phyloP scores from a whole-genome alignment of 495 filamentous ascomycete genomes.

The Jackrogersella multiformis region DNA sequence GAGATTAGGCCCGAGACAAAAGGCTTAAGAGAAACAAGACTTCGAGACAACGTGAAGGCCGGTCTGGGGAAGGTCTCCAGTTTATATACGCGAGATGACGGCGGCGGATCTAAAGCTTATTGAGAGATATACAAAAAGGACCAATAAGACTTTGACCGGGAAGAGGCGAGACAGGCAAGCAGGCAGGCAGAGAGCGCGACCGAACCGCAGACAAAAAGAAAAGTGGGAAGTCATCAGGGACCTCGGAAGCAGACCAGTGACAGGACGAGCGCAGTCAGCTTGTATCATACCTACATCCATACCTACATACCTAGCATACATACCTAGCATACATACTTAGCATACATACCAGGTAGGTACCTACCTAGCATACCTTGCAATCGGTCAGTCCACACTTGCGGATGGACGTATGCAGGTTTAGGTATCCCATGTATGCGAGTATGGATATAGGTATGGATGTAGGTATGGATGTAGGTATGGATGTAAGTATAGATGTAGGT shows the following conservation, averaged over 20 bases:
- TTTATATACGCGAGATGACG: slow-evolving; percentile 39
- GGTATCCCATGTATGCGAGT: neutral
- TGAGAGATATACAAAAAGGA: slow-evolving; percentile 9
- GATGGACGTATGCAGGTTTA: slow-evolving; percentile 14
- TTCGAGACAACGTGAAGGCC: slow-evolving; percentile 23
- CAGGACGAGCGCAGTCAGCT: slow-evolving; percentile 19
- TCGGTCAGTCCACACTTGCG: slow-evolving; percentile 34
- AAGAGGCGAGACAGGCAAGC: slow-evolving; percentile 1
- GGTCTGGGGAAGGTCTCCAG: slow-evolving; percentile 39
- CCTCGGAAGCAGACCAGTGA: slow-evolving; percentile 29
- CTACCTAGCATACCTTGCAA: neutral
- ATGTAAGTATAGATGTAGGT: too few species aligned
- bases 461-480: neutral
- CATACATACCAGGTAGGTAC: too few species aligned
- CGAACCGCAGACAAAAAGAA: slow-evolving; percentile 33
- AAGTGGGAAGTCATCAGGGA: slow-evolving; percentile 37
- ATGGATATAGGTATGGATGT: neutral
- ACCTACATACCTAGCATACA: neutral
- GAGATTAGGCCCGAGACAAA: slow-evolving; percentile 31
- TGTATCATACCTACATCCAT: neutral
- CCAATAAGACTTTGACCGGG: neutral
- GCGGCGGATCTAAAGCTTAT: slow-evolving; percentile 18
- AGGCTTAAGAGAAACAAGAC: slow-evolving; percentile 20
- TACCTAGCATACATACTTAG: too few species aligned
- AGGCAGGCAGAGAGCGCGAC: slow-evolving; percentile 16